Evolutionary conservation across 768 basidiomycete species (phyloP).

Genomic region (Leucogyrophana mollusca): DNA sequence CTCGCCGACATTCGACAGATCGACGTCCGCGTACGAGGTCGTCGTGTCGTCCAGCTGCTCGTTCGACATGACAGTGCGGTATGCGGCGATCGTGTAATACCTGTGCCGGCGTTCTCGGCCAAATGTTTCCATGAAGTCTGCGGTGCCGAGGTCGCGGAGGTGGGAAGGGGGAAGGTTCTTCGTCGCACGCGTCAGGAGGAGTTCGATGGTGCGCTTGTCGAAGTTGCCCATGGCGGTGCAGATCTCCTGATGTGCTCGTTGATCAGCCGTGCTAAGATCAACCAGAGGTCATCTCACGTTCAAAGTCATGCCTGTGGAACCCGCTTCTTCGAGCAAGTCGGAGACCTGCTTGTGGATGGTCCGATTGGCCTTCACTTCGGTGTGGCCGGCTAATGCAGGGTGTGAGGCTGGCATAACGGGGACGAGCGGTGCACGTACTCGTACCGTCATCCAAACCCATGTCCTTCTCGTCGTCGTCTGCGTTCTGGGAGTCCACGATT

Average conservation of each 20-base stretch:
- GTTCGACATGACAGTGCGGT: constrained; percentile 55
- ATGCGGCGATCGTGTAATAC: constrained; percentile 76
- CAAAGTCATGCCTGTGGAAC: constrained; percentile 67
- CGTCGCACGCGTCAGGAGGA: constrained; percentile 70
- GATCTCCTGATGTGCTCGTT: constrained; percentile 50
- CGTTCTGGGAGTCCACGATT: constrained; percentile 28
- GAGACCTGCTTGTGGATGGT: constrained; percentile 80
- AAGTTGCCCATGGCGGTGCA: constrained; percentile 62
- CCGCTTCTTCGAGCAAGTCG: constrained; percentile 69
- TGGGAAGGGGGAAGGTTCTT: constrained; percentile 65
- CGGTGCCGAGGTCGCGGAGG: constrained; percentile 68
- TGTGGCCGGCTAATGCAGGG: constrained; percentile 28
- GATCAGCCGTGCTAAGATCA: neutral
- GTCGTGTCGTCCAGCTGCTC: constrained; percentile 62
- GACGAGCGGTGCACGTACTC: constrained; percentile 26
- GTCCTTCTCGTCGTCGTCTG: constrained; percentile 42
- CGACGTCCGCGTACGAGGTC: constrained; percentile 42
- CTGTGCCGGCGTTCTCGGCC: constrained; percentile 87
- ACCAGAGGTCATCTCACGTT: constrained; percentile 43
- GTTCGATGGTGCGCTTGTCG: constrained; percentile 80
- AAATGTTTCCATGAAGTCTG: constrained; percentile 73
- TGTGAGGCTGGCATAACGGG: neutral
- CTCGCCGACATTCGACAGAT: constrained; percentile 51
- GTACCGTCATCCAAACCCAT: constrained; percentile 27
- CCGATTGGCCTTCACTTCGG: constrained; percentile 53